Conservation (phyloP, 139 green algal genomes). For the Micromonas pusilla region DNA sequence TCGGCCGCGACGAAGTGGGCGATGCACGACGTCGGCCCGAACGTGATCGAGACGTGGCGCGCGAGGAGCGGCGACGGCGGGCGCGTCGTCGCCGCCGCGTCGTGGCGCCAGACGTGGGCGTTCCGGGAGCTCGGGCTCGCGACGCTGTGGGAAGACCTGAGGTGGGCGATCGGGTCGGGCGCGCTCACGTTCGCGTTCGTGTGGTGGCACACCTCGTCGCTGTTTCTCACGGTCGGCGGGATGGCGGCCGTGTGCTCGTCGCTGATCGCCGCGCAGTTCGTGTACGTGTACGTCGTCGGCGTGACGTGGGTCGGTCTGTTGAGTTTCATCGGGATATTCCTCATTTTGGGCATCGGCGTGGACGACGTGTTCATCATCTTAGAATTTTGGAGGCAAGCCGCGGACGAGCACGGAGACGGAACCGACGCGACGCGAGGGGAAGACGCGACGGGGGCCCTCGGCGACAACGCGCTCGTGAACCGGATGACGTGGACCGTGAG, state of each 20-base stretch:
- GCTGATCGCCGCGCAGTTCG: slow-evolving; percentile 15
- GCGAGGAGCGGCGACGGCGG: background rate
- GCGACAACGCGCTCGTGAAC: background rate
- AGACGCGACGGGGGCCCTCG: background rate
- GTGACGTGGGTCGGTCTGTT: slow-evolving; percentile 33
- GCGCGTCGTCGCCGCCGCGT: background rate
- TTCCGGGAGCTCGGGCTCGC: background rate
- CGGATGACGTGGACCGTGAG: slow-evolving; percentile 5
- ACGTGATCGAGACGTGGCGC: background rate
- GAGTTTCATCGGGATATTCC: slow-evolving; percentile 37
- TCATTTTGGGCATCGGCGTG: slow-evolving; percentile 35
- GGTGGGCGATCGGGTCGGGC: background rate
- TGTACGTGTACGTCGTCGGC: slow-evolving; percentile 26
- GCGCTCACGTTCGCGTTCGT: background rate
- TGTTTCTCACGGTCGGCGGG: slow-evolving; percentile 3
- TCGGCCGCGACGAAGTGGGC: background rate
- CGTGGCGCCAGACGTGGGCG: slow-evolving; percentile 4
- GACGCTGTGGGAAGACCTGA: slow-evolving; percentile 8
- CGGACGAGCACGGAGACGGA: background rate
- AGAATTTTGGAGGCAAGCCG: slow-evolving; percentile 27
- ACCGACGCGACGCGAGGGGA: background rate
- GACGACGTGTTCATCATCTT: slow-evolving; percentile 41
- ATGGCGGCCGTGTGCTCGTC: background rate
- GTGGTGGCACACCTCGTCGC: background rate
- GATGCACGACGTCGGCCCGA: background rate